Percentiles rank a stretch among this genome's conserved stretches.
phyloP scores from a whole-genome alignment of 129 eudicot genomes.

The Flaveria brownii region DNA sequence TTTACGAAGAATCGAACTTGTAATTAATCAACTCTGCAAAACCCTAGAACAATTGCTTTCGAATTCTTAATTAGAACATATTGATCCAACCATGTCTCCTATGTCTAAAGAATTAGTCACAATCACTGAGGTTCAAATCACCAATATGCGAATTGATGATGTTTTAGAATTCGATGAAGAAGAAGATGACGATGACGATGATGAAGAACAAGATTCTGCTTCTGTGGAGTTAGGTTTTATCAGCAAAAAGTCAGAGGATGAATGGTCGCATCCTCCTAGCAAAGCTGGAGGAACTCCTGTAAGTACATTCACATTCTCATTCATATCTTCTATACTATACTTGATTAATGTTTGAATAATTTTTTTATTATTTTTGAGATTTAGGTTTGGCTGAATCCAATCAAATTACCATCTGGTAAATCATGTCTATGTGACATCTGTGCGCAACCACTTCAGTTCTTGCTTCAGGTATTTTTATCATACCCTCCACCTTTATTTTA shows the following conservation, averaged over 20 bases:
- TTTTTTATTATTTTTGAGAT: slow-evolving; percentile 15
- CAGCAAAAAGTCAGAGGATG: slow-evolving; percentile 51
- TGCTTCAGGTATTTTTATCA: slow-evolving; percentile 67
- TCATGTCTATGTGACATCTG: slow-evolving; percentile 70
- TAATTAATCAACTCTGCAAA: neutral
- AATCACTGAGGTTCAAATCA: slow-evolving; percentile 34
- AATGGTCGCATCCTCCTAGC: slow-evolving; percentile 80
- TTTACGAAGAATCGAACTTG: no score
- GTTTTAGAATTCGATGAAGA: slow-evolving; percentile 37
- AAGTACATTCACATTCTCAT: slow-evolving; percentile 7
- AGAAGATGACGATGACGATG: slow-evolving; percentile 40
- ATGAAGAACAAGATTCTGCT: slow-evolving; percentile 49
- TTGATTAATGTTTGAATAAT: no score
- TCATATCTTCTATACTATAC: no score
- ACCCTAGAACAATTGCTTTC: slow-evolving; percentile 1
- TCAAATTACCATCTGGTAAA: slow-evolving; percentile 62
- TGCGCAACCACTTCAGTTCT: slow-evolving; percentile 80
- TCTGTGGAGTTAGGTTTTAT: slow-evolving; percentile 58
- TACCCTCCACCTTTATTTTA: neutral
- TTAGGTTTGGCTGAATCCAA: slow-evolving; percentile 93
- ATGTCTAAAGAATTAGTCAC: slow-evolving; percentile 41
- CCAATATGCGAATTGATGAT: slow-evolving; percentile 43
- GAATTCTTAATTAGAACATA: neutral
- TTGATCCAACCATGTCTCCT: neutral
- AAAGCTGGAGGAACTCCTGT: slow-evolving; percentile 94